Percentiles rank a stretch among this genome's conserved stretches.
phyloP scores from a whole-genome alignment of 192 early-diverging fungal genomes.

The Podila epicladia region DNA sequence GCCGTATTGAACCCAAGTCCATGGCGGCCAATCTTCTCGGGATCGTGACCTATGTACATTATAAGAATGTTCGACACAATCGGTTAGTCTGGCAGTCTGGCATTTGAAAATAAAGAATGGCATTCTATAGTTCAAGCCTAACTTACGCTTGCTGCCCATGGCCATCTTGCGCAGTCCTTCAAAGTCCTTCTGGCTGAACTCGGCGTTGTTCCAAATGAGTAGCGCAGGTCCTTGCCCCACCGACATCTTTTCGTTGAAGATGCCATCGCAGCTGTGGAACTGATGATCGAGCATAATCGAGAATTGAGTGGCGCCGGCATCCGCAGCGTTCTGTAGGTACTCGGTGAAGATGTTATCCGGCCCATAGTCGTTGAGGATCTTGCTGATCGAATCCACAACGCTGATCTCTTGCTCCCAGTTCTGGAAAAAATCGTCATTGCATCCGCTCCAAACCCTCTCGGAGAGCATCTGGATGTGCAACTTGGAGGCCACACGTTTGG shows the following conservation, averaged over 20 bases:
- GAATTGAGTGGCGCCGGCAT: conserved; percentile 40
- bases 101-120: too few species aligned
- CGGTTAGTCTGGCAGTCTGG: too few species aligned
- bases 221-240: conserved; percentile 47
- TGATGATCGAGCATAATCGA: conserved; percentile 21
- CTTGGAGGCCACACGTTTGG: background rate
- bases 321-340: conserved; percentile 54
- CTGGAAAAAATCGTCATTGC: conserved; percentile 7
- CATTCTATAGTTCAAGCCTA: background rate
- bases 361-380: conserved; percentile 42
- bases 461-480: conserved; percentile 28
- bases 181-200: conserved; percentile 33
- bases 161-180: conserved; percentile 14
- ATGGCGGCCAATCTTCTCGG: conserved; percentile 38
- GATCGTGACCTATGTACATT: background rate
- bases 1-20: conserved; percentile 42
- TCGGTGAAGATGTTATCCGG: conserved; percentile 30
- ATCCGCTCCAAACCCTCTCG: conserved; percentile 1
- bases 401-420: conserved; percentile 22
- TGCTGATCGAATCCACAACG: conserved; percentile 29
- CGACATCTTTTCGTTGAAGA: conserved; percentile 27
- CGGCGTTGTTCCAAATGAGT: conserved; percentile 32
- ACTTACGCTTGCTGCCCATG: conserved; percentile 34
- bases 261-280: background rate
- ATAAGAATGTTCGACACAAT: background rate